Evolutionary conservation across 768 basidiomycete species (phyloP).

Genomic region (Mycena capillaripes): DNA sequence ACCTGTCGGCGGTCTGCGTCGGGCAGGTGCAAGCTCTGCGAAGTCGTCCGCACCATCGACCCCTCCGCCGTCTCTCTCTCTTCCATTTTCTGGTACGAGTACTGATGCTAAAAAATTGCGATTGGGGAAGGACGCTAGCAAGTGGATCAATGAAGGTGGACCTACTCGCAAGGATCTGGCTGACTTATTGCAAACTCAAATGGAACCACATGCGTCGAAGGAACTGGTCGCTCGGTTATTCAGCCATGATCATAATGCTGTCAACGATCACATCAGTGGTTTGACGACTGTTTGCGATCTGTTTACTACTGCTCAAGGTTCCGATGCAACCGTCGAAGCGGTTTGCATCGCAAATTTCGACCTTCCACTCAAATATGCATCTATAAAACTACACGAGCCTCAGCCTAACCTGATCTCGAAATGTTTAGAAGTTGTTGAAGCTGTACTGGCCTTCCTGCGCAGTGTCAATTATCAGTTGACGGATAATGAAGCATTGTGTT

Average conservation of each 20-base stretch:
- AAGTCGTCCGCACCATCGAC: conserved; percentile 49
- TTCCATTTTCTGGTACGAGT: conserved; percentile 68
- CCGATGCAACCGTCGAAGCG: conserved; percentile 70
- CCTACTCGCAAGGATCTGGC: conserved; percentile 89
- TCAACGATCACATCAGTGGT: conserved; percentile 92
- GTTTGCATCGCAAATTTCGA: conserved; percentile 91
- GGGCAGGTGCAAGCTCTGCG: conserved; percentile 51
- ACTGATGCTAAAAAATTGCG: conserved; percentile 75
- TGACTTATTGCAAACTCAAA: conserved; percentile 89
- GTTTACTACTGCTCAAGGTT: conserved; percentile 69
- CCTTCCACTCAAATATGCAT: conserved; percentile 92
- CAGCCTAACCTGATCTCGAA: conserved; percentile 91
- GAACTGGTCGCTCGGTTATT: conserved; percentile 86
- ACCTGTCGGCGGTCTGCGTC: conserved; percentile 57
- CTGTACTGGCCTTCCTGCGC: conserved; percentile 82
- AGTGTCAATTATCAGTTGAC: conserved; percentile 81
- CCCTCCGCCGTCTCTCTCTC: conserved; percentile 48
- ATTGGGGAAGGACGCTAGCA: conserved; percentile 80
- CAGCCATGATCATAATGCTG: conserved; percentile 95
- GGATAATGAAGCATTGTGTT: conserved; percentile 89
- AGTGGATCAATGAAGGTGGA: conserved; percentile 91
- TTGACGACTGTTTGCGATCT: conserved; percentile 82
- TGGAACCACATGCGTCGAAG: conserved; percentile 87
- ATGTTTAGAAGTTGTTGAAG: conserved; percentile 89
- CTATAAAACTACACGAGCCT: conserved; percentile 90